Percentiles rank a stretch among this genome's conserved stretches.
These are phyloP conservation scores for Populus hybrid DNA, from an alignment of 441 rosid species.

Conservation along the genomic window DNA sequence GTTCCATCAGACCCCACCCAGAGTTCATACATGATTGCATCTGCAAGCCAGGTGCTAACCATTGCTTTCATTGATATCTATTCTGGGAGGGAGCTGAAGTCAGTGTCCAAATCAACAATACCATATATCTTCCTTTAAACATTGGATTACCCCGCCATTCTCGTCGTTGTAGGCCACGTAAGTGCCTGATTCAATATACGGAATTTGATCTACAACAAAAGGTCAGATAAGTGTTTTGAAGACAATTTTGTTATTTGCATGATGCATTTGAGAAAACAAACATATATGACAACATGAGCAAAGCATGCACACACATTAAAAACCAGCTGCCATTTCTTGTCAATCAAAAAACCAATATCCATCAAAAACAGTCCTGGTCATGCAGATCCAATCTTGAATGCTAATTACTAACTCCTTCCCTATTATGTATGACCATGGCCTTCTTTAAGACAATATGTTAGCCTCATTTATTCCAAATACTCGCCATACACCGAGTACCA, in stretches of 20 bases:
- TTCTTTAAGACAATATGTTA: no score
- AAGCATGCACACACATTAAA: no score
- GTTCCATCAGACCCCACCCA: slow-evolving; percentile 39
- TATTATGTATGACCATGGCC: no score
- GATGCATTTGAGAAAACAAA: neutral
- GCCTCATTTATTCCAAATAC: no score
- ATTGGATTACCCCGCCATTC: slow-evolving; percentile 72
- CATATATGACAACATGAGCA: neutral
- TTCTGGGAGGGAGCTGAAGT: slow-evolving; percentile 29
- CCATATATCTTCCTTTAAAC: slow-evolving; percentile 62
- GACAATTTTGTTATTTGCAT: neutral
- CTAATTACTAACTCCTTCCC: no score
- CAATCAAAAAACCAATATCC: no score
- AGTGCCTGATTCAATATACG: slow-evolving; percentile 3
- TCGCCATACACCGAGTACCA: no score
- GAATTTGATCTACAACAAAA: no score
- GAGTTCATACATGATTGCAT: slow-evolving; percentile 30
- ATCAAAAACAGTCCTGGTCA: no score
- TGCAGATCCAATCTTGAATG: no score
- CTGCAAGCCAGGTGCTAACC: slow-evolving; percentile 13
- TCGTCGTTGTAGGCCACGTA: slow-evolving; percentile 87
- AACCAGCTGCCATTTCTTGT: no score
- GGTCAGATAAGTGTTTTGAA: slow-evolving; percentile 24
- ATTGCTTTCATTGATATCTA: no score
- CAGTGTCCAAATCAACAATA: slow-evolving; percentile 63